Percentiles rank a stretch among this genome's conserved stretches.
phyloP scores from a whole-genome alignment of 2,329 filamentous ascomycete species.

The Paraphoma chrysanthemicola region DNA sequence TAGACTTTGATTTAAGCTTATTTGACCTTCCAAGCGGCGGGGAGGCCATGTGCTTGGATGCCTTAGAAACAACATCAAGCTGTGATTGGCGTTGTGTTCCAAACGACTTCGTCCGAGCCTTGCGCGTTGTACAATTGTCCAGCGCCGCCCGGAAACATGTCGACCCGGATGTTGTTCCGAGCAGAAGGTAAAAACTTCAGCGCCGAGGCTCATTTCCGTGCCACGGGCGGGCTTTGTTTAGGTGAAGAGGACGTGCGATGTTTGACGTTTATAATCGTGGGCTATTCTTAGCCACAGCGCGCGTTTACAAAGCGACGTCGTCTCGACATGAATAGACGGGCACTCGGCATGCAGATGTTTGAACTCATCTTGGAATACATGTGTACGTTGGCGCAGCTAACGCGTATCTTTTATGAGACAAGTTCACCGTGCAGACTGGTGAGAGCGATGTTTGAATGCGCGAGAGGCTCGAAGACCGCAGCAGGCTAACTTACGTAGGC shows the following conservation, averaged over 20 bases:
- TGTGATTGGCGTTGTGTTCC: background rate
- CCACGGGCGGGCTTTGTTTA: background rate
- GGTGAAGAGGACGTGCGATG: background rate
- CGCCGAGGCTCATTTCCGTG: background rate
- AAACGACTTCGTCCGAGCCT: background rate
- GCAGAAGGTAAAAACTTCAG: background rate
- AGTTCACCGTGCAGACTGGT: no score
- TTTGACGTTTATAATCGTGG: conserved; percentile 1
- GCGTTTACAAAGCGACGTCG: background rate
- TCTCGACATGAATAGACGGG: background rate
- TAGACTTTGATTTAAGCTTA: conserved; percentile 5
- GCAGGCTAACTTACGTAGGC: no score
- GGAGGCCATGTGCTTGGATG: background rate
- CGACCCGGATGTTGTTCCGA: background rate
- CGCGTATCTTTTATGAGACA: no score
- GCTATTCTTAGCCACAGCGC: background rate
- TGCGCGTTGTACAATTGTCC: background rate
- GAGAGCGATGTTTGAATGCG: no score
- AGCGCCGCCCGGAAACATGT: background rate
- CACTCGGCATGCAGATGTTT: background rate
- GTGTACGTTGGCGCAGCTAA: no score
- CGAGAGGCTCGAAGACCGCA: no score
- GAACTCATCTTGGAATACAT: background rate
- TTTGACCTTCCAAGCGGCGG: background rate
- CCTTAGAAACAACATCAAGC: background rate